Evolutionary conservation across 2,329 filamentous ascomycete genomes (phyloP).

Genomic region (Pestalotiopsis sp.): DNA sequence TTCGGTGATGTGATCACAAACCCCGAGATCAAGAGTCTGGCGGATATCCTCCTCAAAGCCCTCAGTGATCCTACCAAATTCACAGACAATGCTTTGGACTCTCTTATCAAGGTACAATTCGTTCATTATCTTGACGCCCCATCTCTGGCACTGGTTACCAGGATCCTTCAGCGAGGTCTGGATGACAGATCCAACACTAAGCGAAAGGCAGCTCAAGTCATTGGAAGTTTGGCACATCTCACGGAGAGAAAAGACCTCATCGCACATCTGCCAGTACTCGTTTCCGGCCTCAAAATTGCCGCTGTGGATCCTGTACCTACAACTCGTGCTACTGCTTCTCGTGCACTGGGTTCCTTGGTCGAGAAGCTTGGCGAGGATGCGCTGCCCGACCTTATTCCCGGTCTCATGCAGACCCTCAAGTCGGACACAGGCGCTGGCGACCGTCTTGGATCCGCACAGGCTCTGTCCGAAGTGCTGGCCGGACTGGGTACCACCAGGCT

Average conservation of each 20-base stretch:
- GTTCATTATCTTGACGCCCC: constrained; percentile 98
- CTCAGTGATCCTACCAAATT: constrained; percentile 97
- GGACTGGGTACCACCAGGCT: constrained; percentile 88
- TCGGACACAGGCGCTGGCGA: constrained; percentile 96
- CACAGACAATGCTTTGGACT: constrained; percentile 90
- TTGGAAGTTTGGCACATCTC: constrained; percentile 94
- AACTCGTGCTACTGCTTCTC: constrained; percentile 92
- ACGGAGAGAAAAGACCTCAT: constrained; percentile 95
- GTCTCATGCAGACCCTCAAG: constrained; percentile 96
- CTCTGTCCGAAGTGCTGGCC: constrained; percentile 92
- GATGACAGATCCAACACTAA: constrained; percentile 92
- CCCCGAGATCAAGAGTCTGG: constrained; percentile 91
- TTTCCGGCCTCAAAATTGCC: constrained; percentile 84
- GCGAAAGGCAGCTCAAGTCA: constrained; percentile 94
- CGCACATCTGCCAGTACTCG: constrained; percentile 85
- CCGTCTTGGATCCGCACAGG: constrained; percentile 92
- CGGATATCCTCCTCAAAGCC: constrained; percentile 89
- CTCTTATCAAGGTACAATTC: constrained; percentile 97
- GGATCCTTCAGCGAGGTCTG: constrained; percentile 90
- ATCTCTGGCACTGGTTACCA: constrained; percentile 89
- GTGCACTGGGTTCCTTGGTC: constrained; percentile 92
- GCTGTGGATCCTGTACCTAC: constrained; percentile 95
- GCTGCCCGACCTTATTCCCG: constrained; percentile 93
- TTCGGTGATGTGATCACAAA: constrained; percentile 99
- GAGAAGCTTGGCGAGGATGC: constrained; percentile 98